A percentile compares a stretch with the other conserved stretches of the same genome.
Conservation (phyloP, 1,139 yeast genomes). For the Protomyces pachydermus region DNA sequence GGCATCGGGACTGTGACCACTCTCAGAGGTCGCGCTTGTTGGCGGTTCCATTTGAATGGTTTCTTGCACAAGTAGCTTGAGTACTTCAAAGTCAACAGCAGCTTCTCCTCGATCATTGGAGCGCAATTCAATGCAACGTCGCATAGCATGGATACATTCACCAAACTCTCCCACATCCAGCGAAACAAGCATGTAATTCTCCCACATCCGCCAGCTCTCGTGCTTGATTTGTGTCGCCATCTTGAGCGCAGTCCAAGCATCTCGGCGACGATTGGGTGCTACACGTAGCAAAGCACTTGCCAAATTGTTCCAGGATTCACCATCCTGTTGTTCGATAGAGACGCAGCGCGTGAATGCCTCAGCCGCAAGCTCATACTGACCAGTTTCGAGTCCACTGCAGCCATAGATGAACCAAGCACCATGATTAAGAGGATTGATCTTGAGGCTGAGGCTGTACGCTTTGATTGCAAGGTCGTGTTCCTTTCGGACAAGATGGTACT, state of each 20-base stretch:
- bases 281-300: slow-evolving; percentile 69
- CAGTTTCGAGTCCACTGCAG: slow-evolving; percentile 74
- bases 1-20: slow-evolving; percentile 8
- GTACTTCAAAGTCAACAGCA: slow-evolving; percentile 67
- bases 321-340: slow-evolving; percentile 72
- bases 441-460: slow-evolving; percentile 70
- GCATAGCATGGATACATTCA: slow-evolving; percentile 71
- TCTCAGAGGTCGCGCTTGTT: slow-evolving; percentile 38
- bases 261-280: slow-evolving; percentile 37
- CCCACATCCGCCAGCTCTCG: slow-evolving; percentile 86
- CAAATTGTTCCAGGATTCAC: slow-evolving; percentile 91
- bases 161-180: slow-evolving; percentile 78
- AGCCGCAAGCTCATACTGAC: slow-evolving; percentile 71
- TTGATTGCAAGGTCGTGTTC: slow-evolving; percentile 55
- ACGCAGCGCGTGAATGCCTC: slow-evolving; percentile 93
- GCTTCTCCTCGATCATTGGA: slow-evolving; percentile 55
- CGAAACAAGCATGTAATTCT: slow-evolving; percentile 78
- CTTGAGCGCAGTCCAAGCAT: slow-evolving; percentile 33
- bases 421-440: slow-evolving; percentile 67
- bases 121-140: slow-evolving; percentile 54
- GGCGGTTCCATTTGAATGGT: slow-evolving; percentile 55
- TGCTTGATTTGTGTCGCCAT: slow-evolving; percentile 37
- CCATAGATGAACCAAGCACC: slow-evolving; percentile 94
- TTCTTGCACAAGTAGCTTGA: slow-evolving; percentile 68
- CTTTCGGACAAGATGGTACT: slow-evolving; percentile 55